Evolutionary conservation across 192 early-diverging fungal species (phyloP).

Genomic region (Phlyctochytrium planicorne): DNA sequence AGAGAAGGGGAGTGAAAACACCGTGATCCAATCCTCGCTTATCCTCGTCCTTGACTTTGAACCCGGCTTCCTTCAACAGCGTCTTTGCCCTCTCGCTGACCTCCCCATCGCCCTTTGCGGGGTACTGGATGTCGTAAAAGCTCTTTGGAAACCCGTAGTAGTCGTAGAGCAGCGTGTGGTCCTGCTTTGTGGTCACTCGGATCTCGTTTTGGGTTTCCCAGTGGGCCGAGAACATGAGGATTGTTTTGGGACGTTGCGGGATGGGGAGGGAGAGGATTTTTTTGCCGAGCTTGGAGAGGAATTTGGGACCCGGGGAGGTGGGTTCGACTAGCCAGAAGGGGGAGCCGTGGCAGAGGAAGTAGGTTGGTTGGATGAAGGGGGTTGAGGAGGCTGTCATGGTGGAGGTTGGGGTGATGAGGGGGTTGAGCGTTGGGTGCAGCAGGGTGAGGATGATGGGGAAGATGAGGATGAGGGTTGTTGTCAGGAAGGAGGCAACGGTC

Average conservation of each 20-base stretch:
- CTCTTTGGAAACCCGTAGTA: slow-evolving; percentile 54
- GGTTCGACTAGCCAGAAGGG: slow-evolving; percentile 23
- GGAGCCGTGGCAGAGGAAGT: slow-evolving; percentile 24
- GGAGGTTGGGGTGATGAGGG: too few relatives aligned
- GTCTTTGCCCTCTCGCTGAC: slow-evolving; percentile 37
- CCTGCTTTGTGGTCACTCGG: slow-evolving; percentile 10
- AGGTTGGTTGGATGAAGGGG: slow-evolving; percentile 22
- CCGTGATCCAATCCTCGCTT: slow-evolving; percentile 56
- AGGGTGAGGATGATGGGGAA: too few relatives aligned
- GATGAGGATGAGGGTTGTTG: too few relatives aligned
- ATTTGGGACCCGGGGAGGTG: slow-evolving; percentile 4
- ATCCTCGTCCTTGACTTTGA: slow-evolving; percentile 14
- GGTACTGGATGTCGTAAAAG: slow-evolving; percentile 45
- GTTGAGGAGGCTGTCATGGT: too few relatives aligned
- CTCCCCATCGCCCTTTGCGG: slow-evolving; percentile 36
- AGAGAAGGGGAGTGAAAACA: slow-evolving; percentile 51
- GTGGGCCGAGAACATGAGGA: slow-evolving; percentile 48
- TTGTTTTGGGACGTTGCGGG: slow-evolving; percentile 25
- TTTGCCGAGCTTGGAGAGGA: slow-evolving; percentile 24
- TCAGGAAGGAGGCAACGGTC: too few relatives aligned
- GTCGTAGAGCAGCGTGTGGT: slow-evolving; percentile 46
- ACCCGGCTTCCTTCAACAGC: slow-evolving; percentile 30
- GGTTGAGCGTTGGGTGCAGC: too few relatives aligned
- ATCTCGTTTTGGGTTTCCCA: slow-evolving; percentile 46
- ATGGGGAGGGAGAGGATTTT: not conserved